Evolutionary conservation across 495 filamentous ascomycete species (phyloP), one percentile per base, ranked within the genome.

Genomic region (Terfezia boudieri): DNA sequence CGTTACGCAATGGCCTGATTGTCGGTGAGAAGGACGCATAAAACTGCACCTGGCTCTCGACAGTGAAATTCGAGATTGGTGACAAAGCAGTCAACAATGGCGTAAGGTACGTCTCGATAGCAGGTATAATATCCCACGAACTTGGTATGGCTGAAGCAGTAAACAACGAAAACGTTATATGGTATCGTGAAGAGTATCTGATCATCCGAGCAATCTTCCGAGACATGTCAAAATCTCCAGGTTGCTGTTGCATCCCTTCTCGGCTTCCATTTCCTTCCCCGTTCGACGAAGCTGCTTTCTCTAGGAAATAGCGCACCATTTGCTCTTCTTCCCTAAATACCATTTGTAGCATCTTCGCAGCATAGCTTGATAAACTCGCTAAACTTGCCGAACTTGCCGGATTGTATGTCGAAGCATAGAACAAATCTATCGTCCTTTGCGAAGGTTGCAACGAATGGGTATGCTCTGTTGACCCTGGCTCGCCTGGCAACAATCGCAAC

Each of bases 31-130:
- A 87, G 78, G 32, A 88, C 2, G 90, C 90, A 65, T 94, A 94
- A 1, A 94, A 73, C 69, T 98, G 90, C 11, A 96, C 82, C 66
- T 98, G 90, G 1, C 86, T 93, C 65, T 96, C 90, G 38, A 98
- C 79, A 20, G 90, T 95, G 66, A 98, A 96, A 64, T 93, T 89
- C 72, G 84, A 88, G 59, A 96, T 89, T 14, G 78, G 72, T 3
- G 78, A 74, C 26, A 95, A 74, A 35, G 82, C 76, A 38, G 84
- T 73, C 0, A 96, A 72, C 49, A 96, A 32, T 1, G 90, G 89
- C 16, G 77, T 71, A 62, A 98, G 74, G 66, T 92, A 86, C 61
- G 86, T 76, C 12, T 80, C 73, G 37, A 96, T 75, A 7, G 88
- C 87, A 43, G 73, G 69, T 59, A 93, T 83, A 51, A 96, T 86